Evolutionary conservation across 345 rosid species (phyloP).

Genomic region (Eucalyptus guilfoylei): DNA sequence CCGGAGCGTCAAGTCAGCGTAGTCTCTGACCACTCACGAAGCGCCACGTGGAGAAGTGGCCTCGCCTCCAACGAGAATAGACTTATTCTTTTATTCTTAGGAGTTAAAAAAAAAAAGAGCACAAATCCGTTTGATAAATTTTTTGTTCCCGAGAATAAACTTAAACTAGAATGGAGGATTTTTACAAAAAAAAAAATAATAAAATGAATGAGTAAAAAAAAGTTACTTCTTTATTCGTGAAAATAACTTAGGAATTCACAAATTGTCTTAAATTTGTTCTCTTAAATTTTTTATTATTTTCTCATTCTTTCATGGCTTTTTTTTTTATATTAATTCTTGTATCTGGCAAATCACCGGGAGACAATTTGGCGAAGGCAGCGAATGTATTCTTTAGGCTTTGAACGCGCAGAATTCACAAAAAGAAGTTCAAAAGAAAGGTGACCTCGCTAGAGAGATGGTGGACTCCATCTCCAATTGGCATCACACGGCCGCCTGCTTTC

Average conservation of each 20-base stretch:
- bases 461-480: not conserved
- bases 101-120: accelerated
- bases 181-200: no score
- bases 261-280: no score
- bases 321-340: no score
- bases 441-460: not conserved
- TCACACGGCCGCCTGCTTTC: no score
- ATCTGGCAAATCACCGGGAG: not conserved
- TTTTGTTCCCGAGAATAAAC: accelerated
- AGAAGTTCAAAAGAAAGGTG: not conserved
- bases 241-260: no score
- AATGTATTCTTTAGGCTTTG: not conserved
- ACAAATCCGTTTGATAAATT: accelerated
- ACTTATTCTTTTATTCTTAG: no score
- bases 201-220: no score
- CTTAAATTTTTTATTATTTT: no score
- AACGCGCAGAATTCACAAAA: not conserved
- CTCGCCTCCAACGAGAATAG: accelerated
- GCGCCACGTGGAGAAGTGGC: no score
- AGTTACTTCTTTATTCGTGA: accelerated
- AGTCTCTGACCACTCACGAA: no score
- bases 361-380: not conserved
- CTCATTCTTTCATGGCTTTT: not conserved
- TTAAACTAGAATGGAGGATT: accelerated
- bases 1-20: no score